phyloP scores from a whole-genome alignment of 345 rosid species.

The Eutrema heterophyllum region DNA sequence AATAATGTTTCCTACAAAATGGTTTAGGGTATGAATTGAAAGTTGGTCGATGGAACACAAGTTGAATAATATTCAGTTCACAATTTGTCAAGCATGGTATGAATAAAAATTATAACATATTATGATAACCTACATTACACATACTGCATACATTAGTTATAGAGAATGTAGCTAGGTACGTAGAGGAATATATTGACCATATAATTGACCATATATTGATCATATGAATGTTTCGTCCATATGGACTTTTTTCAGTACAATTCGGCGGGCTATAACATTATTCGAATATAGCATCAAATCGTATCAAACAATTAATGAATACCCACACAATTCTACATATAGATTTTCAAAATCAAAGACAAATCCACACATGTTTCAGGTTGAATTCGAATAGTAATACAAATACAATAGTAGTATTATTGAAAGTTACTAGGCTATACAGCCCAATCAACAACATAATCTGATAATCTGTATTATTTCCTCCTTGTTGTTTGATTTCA shows the following conservation, averaged over 20 bases:
- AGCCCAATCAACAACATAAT: background rate
- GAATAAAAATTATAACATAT: background rate
- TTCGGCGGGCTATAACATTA: background rate
- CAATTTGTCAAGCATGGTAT: background rate
- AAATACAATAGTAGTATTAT: background rate
- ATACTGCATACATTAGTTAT: background rate
- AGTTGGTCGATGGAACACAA: background rate
- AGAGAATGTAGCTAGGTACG: background rate
- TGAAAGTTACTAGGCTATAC: background rate
- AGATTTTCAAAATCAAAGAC: background rate
- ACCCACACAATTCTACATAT: background rate
- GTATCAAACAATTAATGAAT: background rate
- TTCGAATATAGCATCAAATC: background rate
- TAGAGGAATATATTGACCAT: conserved; percentile 12
- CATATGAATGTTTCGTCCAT: conserved; percentile 2
- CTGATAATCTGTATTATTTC: background rate
- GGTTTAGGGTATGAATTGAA: background rate
- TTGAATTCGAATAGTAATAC: background rate
- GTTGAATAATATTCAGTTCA: too few relatives aligned
- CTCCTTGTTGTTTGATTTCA: background rate
- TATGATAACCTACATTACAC: background rate
- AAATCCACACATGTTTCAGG: background rate
- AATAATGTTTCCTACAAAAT: background rate
- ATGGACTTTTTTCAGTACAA: background rate
- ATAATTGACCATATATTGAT: conserved; percentile 17